Percentiles rank a stretch among this genome's conserved stretches.
These are phyloP conservation scores for Ogataea zsoltii DNA, from an alignment of 805 yeast species.

Conservation along the genomic window DNA sequence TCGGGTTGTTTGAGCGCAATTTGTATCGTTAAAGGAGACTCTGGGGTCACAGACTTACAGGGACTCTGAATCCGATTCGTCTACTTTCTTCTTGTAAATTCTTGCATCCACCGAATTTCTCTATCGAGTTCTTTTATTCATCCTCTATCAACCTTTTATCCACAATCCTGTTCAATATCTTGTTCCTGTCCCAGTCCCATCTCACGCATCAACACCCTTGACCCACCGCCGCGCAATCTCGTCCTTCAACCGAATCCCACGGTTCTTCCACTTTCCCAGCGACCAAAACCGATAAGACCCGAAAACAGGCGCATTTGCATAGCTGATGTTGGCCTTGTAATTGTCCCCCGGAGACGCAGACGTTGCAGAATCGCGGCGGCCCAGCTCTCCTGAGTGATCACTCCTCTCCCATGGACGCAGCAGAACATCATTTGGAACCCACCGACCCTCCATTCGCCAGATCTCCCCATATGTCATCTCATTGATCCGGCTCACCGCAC, in stretches of 20 bases:
- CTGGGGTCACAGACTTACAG: too few species aligned
- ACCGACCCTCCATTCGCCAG: conserved; percentile 52
- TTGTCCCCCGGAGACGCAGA: conserved; percentile 4
- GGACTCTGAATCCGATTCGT: too few species aligned
- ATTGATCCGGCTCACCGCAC: conserved; percentile 66
- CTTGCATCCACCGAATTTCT: too few species aligned
- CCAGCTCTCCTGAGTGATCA: too few species aligned
- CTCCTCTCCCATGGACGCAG: conserved; percentile 64
- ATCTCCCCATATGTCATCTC: conserved; percentile 34
- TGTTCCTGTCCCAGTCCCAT: too few species aligned
- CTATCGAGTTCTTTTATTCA: too few species aligned
- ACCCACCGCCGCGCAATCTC: conserved; percentile 60
- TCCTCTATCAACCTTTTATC: neutral
- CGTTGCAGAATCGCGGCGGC: too few species aligned
- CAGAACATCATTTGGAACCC: conserved; percentile 54
- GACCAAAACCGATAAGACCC: conserved; percentile 62
- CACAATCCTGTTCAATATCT: neutral
- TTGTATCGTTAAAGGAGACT: too few species aligned
- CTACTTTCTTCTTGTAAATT: too few species aligned
- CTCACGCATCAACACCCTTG: conserved; percentile 37
- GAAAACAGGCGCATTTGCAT: conserved; percentile 41
- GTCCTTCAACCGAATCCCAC: conserved; percentile 50
- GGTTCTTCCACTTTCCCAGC: conserved; percentile 59
- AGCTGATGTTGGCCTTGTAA: conserved; percentile 10
- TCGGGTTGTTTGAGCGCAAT: too few species aligned